These are phyloP conservation scores for Pseudogymnoascus sp. DNA, from an alignment of 2,329 filamentous ascomycete species.

Conservation along the genomic window DNA sequence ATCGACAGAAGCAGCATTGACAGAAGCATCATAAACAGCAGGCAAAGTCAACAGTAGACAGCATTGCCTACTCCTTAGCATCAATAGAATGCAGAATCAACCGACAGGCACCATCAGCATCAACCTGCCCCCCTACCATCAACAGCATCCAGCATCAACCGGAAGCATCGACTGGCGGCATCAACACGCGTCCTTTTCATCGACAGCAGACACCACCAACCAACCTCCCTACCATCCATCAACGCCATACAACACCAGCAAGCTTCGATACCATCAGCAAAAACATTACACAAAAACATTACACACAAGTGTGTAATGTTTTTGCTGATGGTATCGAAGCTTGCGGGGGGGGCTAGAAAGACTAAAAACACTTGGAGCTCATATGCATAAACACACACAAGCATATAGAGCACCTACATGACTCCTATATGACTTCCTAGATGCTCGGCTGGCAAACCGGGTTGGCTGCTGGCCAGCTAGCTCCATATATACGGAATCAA, in stretches of 20 bases:
- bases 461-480: background rate
- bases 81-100: background rate
- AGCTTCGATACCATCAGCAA: background rate
- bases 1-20: background rate
- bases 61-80: background rate
- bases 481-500: background rate
- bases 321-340: no score
- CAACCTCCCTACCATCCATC: background rate
- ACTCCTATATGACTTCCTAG: background rate
- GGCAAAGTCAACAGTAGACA: background rate
- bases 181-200: background rate
- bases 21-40: background rate
- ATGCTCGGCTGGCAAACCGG: background rate
- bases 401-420: background rate
- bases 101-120: background rate
- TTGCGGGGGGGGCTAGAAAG: background rate
- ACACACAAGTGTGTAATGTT: no score
- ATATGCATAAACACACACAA: background rate
- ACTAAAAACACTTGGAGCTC: background rate
- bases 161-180: background rate
- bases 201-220: background rate
- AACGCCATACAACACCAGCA: background rate
- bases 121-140: background rate
- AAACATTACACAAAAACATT: background rate
- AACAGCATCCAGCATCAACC: background rate